Conservation (phyloP, 2,329 filamentous ascomycete genomes). For the Fusarium sp. region DNA sequence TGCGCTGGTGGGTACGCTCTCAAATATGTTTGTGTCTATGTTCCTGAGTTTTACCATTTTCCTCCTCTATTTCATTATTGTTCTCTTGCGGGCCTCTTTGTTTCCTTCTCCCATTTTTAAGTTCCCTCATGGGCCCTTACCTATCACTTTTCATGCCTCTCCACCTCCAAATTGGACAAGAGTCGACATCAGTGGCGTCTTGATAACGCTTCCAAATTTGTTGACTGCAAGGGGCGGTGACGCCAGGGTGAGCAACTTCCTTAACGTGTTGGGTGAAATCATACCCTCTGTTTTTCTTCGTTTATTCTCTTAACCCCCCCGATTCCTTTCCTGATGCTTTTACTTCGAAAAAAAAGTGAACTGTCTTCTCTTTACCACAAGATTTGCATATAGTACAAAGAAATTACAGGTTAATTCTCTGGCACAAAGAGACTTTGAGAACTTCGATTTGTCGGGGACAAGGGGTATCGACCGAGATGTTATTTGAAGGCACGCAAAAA, state of each 20-base stretch:
- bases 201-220: constrained; percentile 25
- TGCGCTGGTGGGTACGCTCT: constrained; percentile 19
- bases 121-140: constrained; percentile 24
- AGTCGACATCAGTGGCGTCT: constrained; percentile 41
- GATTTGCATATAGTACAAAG: constrained; percentile 22
- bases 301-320: constrained; percentile 9
- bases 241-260: constrained; percentile 33
- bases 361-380: neutral
- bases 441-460: constrained; percentile 17
- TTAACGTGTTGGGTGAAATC: constrained; percentile 17
- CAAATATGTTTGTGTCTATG: neutral
- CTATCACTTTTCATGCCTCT: constrained; percentile 19
- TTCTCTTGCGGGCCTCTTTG: constrained; percentile 5
- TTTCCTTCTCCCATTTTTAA: constrained; percentile 18
- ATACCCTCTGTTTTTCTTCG: constrained; percentile 13
- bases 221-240: constrained; percentile 31
- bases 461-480: constrained; percentile 37
- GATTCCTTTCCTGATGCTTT: constrained; percentile 4
- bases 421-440: constrained; percentile 14
- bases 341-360: neutral
- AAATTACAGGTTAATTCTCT: constrained; percentile 10
- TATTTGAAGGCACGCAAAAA: constrained; percentile 42
- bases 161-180: constrained; percentile 10
- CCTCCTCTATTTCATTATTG: neutral
- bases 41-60: neutral